Percentiles rank a stretch among this genome's conserved stretches.
phyloP scores from a whole-genome alignment of 768 basidiomycete genomes.

The Kwoniella dejecticola region DNA sequence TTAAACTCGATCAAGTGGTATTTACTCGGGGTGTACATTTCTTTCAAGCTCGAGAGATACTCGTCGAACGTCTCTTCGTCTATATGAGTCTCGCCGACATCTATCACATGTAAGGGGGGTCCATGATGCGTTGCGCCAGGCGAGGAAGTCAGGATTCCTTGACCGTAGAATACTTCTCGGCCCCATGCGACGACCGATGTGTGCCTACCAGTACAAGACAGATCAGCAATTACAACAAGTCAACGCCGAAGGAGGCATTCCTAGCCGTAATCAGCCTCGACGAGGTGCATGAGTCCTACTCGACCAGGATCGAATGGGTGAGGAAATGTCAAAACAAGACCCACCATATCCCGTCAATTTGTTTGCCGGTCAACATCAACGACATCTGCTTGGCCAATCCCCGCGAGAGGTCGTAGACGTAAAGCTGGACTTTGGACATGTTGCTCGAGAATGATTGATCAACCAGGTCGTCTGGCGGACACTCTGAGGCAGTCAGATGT shows the following conservation, averaged over 20 bases:
- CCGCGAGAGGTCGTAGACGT: conserved; percentile 87
- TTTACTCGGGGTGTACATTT: conserved; percentile 87
- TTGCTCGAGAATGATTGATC: no score
- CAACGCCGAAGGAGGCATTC: no score
- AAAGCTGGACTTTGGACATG: conserved; percentile 68
- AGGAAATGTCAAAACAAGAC: no score
- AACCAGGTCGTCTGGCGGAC: no score
- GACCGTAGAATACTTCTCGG: conserved; percentile 87
- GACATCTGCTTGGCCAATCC: conserved; percentile 81
- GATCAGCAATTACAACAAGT: no score
- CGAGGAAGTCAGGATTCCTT: conserved; percentile 69
- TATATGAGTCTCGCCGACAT: conserved; percentile 57
- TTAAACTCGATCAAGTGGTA: conserved; percentile 73
- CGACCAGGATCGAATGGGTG: no score
- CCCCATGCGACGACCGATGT: conserved; percentile 86
- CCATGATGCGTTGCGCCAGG: conserved; percentile 75
- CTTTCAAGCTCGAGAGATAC: conserved; percentile 72
- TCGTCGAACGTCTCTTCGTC: conserved; percentile 85
- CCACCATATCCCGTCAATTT: conserved; percentile 92
- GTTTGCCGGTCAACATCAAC: conserved; percentile 75
- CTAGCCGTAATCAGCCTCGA: no score
- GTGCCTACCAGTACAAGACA: conserved; percentile 64
- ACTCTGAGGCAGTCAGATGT: neutral
- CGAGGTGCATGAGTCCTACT: no score
- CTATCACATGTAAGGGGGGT: conserved; percentile 42